A percentile compares a stretch with the other conserved stretches of the same genome.
phyloP scores from a whole-genome alignment of 2,329 filamentous ascomycete species.

The Sporothrix brunneoviolacea region DNA sequence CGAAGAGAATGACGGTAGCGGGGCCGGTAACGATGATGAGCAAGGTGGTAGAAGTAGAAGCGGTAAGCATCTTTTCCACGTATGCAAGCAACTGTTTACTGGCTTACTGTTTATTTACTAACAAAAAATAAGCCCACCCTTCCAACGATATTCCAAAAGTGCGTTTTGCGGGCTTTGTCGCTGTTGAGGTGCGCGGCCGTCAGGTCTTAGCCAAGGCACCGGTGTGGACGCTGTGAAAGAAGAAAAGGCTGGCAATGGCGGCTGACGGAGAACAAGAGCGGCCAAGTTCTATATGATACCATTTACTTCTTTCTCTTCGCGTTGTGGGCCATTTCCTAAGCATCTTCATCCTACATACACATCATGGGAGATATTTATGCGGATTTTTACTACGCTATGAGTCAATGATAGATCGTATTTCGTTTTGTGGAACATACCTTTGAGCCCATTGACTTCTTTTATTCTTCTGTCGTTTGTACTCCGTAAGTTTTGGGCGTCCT shows the following conservation, averaged over 20 bases:
- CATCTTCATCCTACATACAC: background rate
- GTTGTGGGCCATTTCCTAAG: background rate
- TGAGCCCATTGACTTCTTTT: no score
- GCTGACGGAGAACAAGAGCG: background rate
- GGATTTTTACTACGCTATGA: background rate
- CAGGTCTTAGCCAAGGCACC: conserved; percentile 71
- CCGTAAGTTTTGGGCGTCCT: no score
- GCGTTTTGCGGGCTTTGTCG: conserved; percentile 68
- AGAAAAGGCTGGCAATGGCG: background rate
- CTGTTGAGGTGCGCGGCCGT: conserved; percentile 66
- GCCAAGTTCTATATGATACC: conserved; percentile 2
- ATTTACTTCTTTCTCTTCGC: conserved; percentile 2
- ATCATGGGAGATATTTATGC: background rate
- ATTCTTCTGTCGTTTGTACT: no score
- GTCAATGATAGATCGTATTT: no score
- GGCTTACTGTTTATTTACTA: background rate
- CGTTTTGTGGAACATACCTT: no score
- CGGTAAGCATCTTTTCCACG: conserved; percentile 9
- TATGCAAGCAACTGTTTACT: no score
- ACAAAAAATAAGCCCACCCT: conserved; percentile 21
- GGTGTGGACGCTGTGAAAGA: conserved; percentile 54
- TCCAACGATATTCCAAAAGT: conserved; percentile 50
- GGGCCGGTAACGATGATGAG: conserved; percentile 35
- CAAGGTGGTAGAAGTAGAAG: conserved; percentile 25
- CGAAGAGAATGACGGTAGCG: conserved; percentile 29